Percentiles rank a stretch among this genome's conserved stretches.
These are phyloP conservation scores for Teunomyces panamensis DNA, from an alignment of 805 yeast species.

Conservation along the genomic window DNA sequence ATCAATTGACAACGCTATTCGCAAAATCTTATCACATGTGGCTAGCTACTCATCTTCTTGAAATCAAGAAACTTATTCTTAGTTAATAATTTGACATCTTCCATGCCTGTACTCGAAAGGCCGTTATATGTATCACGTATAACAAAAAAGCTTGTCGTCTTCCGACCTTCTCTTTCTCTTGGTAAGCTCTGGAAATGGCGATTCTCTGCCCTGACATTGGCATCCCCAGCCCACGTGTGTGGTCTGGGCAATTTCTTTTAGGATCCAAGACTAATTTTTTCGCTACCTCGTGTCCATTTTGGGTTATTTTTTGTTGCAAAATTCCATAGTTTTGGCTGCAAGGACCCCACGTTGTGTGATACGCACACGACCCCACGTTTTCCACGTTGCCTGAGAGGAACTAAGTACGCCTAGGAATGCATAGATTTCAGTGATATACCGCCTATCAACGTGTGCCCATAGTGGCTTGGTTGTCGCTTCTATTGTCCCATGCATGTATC, in stretches of 20 bases:
- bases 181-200: not conserved
- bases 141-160: not conserved
- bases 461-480: not conserved
- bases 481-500: too few relatives aligned
- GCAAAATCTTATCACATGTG: not conserved
- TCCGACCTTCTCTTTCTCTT: not conserved
- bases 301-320: not conserved
- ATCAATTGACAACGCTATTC: not conserved
- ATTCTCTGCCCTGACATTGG: not conserved
- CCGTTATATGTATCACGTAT: not conserved
- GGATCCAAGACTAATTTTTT: not conserved
- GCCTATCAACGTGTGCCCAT: not conserved
- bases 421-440: not conserved
- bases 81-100: not conserved
- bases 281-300: not conserved
- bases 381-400: not conserved
- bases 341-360: constrained; percentile 8
- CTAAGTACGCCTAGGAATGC: not conserved
- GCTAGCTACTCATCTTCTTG: not conserved
- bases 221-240: constrained; percentile 1
- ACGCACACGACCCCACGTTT: constrained; percentile 11
- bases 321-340: not conserved
- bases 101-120: not conserved
- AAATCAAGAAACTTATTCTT: not conserved
- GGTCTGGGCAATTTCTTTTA: not conserved